These are phyloP conservation scores for Ascochyta viciae-villosae DNA, from an alignment of 2,329 filamentous ascomycete species.

Conservation along the genomic window DNA sequence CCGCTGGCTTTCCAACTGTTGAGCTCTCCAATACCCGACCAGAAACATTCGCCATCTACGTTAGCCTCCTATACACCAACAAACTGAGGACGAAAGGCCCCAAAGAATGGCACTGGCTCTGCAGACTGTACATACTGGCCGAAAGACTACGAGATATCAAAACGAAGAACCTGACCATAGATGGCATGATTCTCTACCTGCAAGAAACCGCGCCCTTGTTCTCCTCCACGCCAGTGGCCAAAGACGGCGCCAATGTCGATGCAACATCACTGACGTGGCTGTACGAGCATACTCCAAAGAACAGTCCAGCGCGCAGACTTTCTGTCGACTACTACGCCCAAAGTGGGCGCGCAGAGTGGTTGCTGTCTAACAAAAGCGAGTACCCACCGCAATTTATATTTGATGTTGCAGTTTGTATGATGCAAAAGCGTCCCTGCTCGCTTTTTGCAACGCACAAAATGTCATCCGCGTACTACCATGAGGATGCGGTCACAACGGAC, in stretches of 20 bases:
- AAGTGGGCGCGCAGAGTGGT: background rate
- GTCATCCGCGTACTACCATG: background rate
- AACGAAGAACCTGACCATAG: background rate
- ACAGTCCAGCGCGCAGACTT: background rate
- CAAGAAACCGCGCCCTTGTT: background rate
- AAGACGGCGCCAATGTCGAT: background rate
- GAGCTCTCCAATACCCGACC: background rate
- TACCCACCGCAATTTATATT: background rate
- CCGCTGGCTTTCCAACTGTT: background rate
- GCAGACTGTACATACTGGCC: background rate
- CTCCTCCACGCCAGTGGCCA: background rate
- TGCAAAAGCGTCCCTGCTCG: background rate
- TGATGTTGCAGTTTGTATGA: background rate
- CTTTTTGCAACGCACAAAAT: background rate
- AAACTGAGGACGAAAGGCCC: background rate
- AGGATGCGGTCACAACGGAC: background rate
- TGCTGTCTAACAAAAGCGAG: background rate
- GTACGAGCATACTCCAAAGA: background rate
- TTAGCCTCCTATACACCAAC: background rate
- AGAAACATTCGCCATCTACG: background rate
- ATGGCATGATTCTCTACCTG: background rate
- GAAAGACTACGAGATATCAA: slow-evolving; percentile 2
- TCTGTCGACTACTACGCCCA: background rate
- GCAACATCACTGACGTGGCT: background rate
- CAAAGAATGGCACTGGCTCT: background rate